Conservation (phyloP, 1,139 yeast genomes). For the Suhomyces bolitotheri region DNA sequence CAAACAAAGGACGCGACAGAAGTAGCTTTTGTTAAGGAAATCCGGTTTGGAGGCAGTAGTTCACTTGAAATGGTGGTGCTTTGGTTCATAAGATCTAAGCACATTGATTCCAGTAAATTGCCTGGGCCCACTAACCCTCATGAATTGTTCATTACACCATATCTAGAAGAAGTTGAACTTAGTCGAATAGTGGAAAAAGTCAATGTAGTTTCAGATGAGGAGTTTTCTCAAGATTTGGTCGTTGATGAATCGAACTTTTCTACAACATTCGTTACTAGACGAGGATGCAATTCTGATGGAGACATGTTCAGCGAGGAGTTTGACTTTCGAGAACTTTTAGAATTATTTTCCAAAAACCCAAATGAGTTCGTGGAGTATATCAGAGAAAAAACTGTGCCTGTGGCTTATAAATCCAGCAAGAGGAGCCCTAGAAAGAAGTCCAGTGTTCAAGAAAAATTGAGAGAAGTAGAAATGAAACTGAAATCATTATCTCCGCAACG, state of each 20-base stretch:
- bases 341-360: slow-evolving; percentile 23
- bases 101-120: slow-evolving; percentile 22
- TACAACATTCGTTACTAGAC: slow-evolving; percentile 36
- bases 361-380: slow-evolving; percentile 27
- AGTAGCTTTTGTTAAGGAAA: slow-evolving; percentile 43
- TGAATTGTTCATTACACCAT: slow-evolving; percentile 48
- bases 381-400: slow-evolving; percentile 25
- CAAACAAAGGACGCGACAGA: slow-evolving; percentile 18
- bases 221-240: slow-evolving; percentile 23
- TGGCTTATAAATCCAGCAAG: slow-evolving; percentile 19
- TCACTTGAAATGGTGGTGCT: slow-evolving; percentile 40
- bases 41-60: slow-evolving; percentile 38
- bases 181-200: slow-evolving; percentile 33
- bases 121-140: slow-evolving; percentile 21
- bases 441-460: slow-evolving; percentile 12
- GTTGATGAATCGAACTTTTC: slow-evolving; percentile 33
- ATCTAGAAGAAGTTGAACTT: slow-evolving; percentile 33
- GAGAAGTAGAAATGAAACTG: slow-evolving; percentile 3
- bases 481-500: background rate
- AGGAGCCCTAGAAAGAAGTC: slow-evolving; percentile 6
- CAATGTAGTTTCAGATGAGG: slow-evolving; percentile 32
- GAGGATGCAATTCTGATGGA: slow-evolving; percentile 39
- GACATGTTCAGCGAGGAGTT: slow-evolving; percentile 32
- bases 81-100: slow-evolving; percentile 34
- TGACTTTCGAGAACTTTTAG: slow-evolving; percentile 35